Evolutionary conservation across 2,329 filamentous ascomycete genomes (phyloP).

Genomic region (Pseudocercospora ulei): DNA sequence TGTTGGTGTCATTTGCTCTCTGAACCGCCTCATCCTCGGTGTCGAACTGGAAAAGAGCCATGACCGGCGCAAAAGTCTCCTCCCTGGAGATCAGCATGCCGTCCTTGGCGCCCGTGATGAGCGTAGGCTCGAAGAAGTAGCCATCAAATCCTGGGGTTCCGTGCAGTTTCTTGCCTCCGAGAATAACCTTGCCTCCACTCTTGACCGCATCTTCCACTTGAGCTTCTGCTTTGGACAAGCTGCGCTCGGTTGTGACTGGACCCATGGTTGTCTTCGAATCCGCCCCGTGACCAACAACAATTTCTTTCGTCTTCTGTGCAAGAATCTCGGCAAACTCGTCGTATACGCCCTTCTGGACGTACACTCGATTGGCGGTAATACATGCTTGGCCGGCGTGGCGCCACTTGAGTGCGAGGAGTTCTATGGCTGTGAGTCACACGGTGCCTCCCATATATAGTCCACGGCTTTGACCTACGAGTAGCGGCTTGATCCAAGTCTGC

Average conservation of each 20-base stretch:
- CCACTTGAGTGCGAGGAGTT: slow-evolving; percentile 46
- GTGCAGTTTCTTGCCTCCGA: slow-evolving; percentile 47
- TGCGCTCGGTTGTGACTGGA: slow-evolving; percentile 49
- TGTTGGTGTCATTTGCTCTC: slow-evolving; percentile 51
- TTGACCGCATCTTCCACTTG: slow-evolving; percentile 54
- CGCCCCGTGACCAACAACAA: slow-evolving; percentile 55
- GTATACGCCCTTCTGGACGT: slow-evolving; percentile 54
- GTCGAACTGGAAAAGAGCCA: slow-evolving; percentile 55
- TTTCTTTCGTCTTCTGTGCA: slow-evolving; percentile 43
- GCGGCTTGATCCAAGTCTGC: slow-evolving; percentile 51
- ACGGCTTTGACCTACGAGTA: slow-evolving; percentile 34
- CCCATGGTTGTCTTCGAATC: slow-evolving; percentile 51
- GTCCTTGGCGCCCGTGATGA: slow-evolving; percentile 50
- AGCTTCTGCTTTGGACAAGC: slow-evolving; percentile 48
- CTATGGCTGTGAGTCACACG: slow-evolving; percentile 18
- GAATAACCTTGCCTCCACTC: slow-evolving; percentile 53
- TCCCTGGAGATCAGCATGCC: slow-evolving; percentile 51
- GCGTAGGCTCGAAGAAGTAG: slow-evolving; percentile 62
- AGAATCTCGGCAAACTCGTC: slow-evolving; percentile 51
- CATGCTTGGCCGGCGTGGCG: slow-evolving; percentile 56
- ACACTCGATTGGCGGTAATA: slow-evolving; percentile 56
- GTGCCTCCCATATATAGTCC: neutral
- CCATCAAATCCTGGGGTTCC: slow-evolving; percentile 41
- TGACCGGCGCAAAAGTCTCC: slow-evolving; percentile 57
- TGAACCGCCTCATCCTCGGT: slow-evolving; percentile 55